Percentiles rank a stretch among this genome's conserved stretches.
These are phyloP conservation scores for Macaranga tanarius DNA, from an alignment of 441 rosid genomes.

Conservation along the genomic window DNA sequence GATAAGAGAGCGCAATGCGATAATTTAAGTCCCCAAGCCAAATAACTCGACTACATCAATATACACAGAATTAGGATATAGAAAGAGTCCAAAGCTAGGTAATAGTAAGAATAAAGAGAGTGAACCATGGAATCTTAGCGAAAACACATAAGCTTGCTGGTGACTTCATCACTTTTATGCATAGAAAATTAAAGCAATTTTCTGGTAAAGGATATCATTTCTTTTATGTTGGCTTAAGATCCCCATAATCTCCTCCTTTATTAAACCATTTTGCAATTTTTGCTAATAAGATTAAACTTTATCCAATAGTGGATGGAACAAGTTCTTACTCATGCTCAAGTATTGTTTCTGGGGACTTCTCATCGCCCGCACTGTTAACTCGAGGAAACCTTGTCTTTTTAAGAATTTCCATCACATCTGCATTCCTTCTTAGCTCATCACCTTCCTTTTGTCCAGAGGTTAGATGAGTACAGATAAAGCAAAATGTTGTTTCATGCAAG, in stretches of 20 bases:
- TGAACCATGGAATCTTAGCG: background rate
- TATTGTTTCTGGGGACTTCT: constrained; percentile 85
- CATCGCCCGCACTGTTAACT: constrained; percentile 54
- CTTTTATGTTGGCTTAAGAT: background rate
- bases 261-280: background rate
- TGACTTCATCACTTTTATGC: background rate
- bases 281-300: background rate
- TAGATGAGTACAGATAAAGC: constrained; percentile 90
- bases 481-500: constrained; percentile 91
- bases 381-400: constrained; percentile 90
- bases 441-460: constrained; percentile 98
- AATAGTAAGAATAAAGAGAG: background rate
- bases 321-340: constrained; percentile 84
- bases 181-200: background rate
- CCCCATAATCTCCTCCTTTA: background rate
- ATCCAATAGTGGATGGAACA: constrained; percentile 16
- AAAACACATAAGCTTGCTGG: background rate
- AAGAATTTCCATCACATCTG: constrained; percentile 96
- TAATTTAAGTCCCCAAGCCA: constrained; percentile 98
- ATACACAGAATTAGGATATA: constrained; percentile 16
- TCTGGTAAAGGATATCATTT: background rate
- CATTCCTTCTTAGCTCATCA: constrained; percentile 86
- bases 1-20: constrained; percentile 86
- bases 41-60: constrained; percentile 68
- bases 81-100: background rate